Evolutionary conservation across 192 early-diverging fungal genomes (phyloP).

Genomic region (Linnemannia elongata): DNA sequence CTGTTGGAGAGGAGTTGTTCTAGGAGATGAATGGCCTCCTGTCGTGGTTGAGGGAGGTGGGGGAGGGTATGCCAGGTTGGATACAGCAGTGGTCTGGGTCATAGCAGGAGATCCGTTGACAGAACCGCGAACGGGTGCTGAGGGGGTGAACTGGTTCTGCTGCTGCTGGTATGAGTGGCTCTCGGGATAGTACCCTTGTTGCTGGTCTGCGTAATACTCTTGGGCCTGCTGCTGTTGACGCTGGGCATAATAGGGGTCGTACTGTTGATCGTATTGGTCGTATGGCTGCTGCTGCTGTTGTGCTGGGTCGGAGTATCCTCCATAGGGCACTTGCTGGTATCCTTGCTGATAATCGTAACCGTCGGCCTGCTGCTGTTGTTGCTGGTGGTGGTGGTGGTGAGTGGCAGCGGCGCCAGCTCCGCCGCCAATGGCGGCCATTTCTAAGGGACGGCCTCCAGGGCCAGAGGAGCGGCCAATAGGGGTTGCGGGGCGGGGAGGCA

Average conservation of each 20-base stretch:
- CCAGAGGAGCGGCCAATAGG: conserved; percentile 3
- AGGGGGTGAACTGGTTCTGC: background rate
- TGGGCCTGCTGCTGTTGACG: background rate
- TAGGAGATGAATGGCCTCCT: background rate
- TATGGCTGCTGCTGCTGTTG: conserved; percentile 26
- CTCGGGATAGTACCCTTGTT: conserved; percentile 13
- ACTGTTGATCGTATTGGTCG: conserved; percentile 24
- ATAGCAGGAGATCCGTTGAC: conserved; percentile 33
- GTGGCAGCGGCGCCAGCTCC: conserved; percentile 8
- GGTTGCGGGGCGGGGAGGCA: conserved; percentile 1
- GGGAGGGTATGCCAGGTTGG: conserved; percentile 16
- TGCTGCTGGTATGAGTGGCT: background rate
- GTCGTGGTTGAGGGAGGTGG: conserved; percentile 13
- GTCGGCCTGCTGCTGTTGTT: conserved; percentile 10
- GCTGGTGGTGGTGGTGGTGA: background rate
- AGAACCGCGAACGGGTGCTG: background rate
- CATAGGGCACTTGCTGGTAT: conserved; percentile 32
- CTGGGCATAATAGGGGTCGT: conserved; percentile 41
- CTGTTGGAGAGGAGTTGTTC: background rate
- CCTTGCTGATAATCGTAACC: conserved; percentile 32
- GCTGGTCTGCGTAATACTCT: conserved; percentile 9
- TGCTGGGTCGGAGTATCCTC: conserved; percentile 6
- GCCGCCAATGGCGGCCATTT: conserved; percentile 28
- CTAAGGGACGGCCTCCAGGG: conserved; percentile 5
- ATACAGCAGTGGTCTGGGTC: conserved; percentile 20